These are phyloP conservation scores for Plasmodium gallinaceum DNA, from an alignment of 169 alveolate genomes.

Conservation along the genomic window DNA sequence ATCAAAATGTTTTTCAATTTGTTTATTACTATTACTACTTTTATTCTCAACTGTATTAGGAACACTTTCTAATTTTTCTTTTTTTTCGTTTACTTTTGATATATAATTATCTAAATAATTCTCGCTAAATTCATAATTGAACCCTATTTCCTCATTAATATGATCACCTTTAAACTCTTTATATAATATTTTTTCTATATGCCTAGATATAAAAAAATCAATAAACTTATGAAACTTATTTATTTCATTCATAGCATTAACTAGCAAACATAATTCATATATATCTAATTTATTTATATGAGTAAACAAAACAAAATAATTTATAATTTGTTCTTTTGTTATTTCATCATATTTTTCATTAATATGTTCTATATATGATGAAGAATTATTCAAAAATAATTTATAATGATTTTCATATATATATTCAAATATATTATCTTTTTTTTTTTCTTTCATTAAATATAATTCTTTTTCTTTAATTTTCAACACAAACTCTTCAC, in stretches of 20 bases:
- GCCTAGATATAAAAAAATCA: conserved; percentile 67
- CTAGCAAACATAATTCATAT: conserved; percentile 27
- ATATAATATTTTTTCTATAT: conserved; percentile 28
- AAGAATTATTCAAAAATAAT: conserved; percentile 39
- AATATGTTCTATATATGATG: conserved; percentile 16
- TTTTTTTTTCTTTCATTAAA: background rate
- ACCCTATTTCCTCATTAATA: background rate
- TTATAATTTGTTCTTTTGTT: conserved; percentile 60
- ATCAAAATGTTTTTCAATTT: conserved; percentile 31
- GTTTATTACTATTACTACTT: background rate
- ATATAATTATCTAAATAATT: conserved; percentile 61
- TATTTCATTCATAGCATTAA: conserved; percentile 28
- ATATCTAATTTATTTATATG: conserved; percentile 47
- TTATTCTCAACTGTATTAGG: background rate
- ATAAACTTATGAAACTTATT: conserved; percentile 42
- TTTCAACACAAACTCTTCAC: conserved; percentile 46
- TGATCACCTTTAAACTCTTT: background rate
- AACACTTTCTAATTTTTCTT: background rate
- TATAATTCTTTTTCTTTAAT: conserved; percentile 31
- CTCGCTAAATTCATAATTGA: conserved; percentile 36
- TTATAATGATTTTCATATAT: conserved; percentile 33
- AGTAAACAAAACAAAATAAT: conserved; percentile 60
- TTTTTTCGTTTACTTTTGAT: conserved; percentile 10
- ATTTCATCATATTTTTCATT: conserved; percentile 18
- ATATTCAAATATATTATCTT: conserved; percentile 33